Base-by-base conservation (phyloP, 1,139 yeast species). In the Yamadazyma spencermartinsiae region DNA sequence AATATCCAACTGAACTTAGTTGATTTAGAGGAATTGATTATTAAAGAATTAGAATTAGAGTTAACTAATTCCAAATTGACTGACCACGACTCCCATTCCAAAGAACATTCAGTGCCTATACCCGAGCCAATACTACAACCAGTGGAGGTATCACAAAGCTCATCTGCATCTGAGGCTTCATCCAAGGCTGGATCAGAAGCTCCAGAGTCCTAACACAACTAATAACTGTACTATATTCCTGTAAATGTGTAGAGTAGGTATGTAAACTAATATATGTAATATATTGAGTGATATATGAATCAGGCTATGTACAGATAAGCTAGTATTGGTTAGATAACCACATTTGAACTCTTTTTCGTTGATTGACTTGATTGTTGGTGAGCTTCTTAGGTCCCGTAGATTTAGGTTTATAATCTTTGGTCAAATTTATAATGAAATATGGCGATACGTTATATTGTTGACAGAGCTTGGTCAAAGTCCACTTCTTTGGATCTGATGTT, bases 391-490 rank as follows among this genome's bases (percentile, higher is more conserved):
- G 30, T 39, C 26, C 25, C 15, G 34, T 12, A 3, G 21, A 17
- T 26, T 41, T 45, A 4, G 51, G 49, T 18, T 39, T 43, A 17
- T 23, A 33, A 32, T 37, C 45, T 29, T 43, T 48, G 23, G 45
- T 46, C 16, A 45, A 31, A 19, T 42, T 43, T 9, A 45, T 46
- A n/a, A 55, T 45, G 26, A 54, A 52, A n/a, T 44, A 45, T 14
- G 56, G 56, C 32, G 37, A 37, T 9, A 70, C 58, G 24, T 57
- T 65, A 55, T 76, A 90, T 59, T 82, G 74, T 44, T 73, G 69
- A 21, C 89, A 88, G 43, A 90, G 70, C 20, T 74, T 78, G 42
- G 77, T 74, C 49, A 89, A 74, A 13, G 92, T 80, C 81, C 88
- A 80, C 40, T 61, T 64, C 25, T 60, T 65, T 0, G 92, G 92